Evolutionary conservation across 306 rosid species (phyloP), one percentile per base, ranked within the genome.

Genomic region (Ormosia emarginata): DNA sequence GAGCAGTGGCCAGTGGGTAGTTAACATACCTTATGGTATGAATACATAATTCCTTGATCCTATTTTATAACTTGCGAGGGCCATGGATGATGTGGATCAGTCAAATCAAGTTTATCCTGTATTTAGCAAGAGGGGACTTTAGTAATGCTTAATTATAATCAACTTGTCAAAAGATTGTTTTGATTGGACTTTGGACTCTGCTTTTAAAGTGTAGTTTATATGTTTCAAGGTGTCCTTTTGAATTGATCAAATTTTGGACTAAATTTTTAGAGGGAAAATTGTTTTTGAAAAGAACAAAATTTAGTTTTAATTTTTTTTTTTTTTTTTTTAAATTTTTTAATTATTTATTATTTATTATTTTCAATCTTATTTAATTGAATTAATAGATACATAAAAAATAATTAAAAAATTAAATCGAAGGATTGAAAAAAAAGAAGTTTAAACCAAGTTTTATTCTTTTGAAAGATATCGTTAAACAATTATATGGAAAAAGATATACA

Each of bases 231-330:
- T 4, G 17, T 37, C 9, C 18, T 62, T 39, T 77, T 65, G 41
- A 64, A 50, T 24, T 36, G 24, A 49, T 77, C 65, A 77, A 77
- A 77, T 1, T 58, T 77, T 77, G 74, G 24, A 77, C 74, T 29
- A 63, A 24, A 41, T 36, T 64, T 8, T 1, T 7, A 10, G 7
- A 47, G 47, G 11, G 30, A 61, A 29, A 1, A 7, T 12, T 36
- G 7, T n/a, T 6, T 24, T n/a, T 43, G 37, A 15, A n/a, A 29
- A 47, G n/a, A n/a, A n/a, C n/a, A n/a, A n/a, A n/a, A n/a, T n/a
- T n/a, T n/a, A n/a, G n/a, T n/a, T n/a, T n/a, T n/a, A n/a, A n/a
- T n/a, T n/a, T n/a, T n/a, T n/a, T n/a, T n/a, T n/a, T n/a, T n/a
- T n/a, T n/a, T n/a, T n/a, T n/a, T n/a, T n/a, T n/a, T n/a, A n/a